Conservation (phyloP, 768 basidiomycete species). For the Naganishia vaughanmartiniae region DNA sequence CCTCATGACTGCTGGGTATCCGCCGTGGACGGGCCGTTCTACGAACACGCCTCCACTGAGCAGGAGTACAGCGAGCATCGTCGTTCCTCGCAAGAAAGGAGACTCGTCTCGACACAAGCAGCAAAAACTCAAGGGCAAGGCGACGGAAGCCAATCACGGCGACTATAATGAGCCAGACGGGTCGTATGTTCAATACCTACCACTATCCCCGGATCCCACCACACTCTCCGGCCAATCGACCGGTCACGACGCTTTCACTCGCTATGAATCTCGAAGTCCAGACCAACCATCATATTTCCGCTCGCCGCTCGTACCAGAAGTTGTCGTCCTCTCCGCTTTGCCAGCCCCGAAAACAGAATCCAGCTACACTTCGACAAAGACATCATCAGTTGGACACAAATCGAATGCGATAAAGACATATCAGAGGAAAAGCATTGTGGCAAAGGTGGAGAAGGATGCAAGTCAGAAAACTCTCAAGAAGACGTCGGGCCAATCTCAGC, state of each 20-base stretch:
- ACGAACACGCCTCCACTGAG: conserved; percentile 15
- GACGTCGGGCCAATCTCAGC: not conserved
- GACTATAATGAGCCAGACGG: not conserved
- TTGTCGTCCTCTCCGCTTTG: not conserved
- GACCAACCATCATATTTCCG: not conserved
- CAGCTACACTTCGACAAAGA: not conserved
- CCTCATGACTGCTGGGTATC: not conserved
- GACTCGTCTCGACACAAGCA: not conserved
- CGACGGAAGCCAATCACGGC: not conserved
- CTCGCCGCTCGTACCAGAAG: not conserved
- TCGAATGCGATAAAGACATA: not conserved
- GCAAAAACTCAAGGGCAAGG: not conserved
- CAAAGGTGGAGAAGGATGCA: not conserved
- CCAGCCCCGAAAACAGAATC: not conserved
- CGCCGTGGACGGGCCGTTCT: not conserved
- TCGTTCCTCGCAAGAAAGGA: not conserved
- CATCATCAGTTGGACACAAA: not conserved
- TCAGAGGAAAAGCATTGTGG: not conserved
- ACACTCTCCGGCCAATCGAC: conserved; percentile 5
- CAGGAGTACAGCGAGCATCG: conserved; percentile 10
- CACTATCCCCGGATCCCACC: conserved; percentile 13
- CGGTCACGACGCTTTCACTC: not conserved
- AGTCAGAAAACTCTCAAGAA: not conserved
- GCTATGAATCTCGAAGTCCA: not conserved
- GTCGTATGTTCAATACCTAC: not conserved